Evolutionary conservation across 2,329 filamentous ascomycete species (phyloP), one percentile per base, ranked within the genome.

Genomic region (Colletotrichum cereale): DNA sequence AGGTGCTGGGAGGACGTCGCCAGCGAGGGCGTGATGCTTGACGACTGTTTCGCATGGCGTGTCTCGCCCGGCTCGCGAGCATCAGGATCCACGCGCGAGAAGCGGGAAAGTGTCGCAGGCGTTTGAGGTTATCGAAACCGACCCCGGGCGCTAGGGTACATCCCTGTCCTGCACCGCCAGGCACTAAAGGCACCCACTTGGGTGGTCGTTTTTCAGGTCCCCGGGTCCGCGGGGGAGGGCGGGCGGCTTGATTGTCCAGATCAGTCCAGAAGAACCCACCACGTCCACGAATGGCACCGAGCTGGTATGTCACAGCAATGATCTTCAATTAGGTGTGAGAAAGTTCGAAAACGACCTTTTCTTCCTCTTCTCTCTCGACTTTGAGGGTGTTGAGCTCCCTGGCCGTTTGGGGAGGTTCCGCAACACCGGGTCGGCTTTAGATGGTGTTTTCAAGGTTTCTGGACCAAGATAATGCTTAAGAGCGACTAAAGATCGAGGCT

Each of bases 111-210:
- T 71, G 58, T 71, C 65, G 65, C 65, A 71, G 64, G 36, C 52
- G 69, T 71, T 71, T 71, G 69, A 68, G 69, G 69, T 68, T 71
- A 29, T 68, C 34, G 53, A 71, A 68, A 68, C 69, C 65, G 21
- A 63, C 65, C 65, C 69, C 24, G 44, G 58, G 24, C 52, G 47
- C 65, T 40, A 8, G 53, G 68, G 65, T 26, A 18, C 16, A 68
- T 44, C 69, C 64, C 53, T 71, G 65, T n/a, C 55, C 11, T 24
- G 31, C 31, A 38, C 40, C 65, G n/a, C 50, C 18, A n/a, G 29
- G 29, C 67, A 50, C 38, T 36, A 58, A 29, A n/a, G 29, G 29
- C 67, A 50, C 38, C 44, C 65, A 29, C 57, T 53, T 29, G 26
- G 44, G 26, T 36, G 40, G 44, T 50, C 29, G 56, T 57, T 38